These are phyloP conservation scores for Lippia alba DNA, from an alignment of 305 asterid genomes.

Conservation along the genomic window DNA sequence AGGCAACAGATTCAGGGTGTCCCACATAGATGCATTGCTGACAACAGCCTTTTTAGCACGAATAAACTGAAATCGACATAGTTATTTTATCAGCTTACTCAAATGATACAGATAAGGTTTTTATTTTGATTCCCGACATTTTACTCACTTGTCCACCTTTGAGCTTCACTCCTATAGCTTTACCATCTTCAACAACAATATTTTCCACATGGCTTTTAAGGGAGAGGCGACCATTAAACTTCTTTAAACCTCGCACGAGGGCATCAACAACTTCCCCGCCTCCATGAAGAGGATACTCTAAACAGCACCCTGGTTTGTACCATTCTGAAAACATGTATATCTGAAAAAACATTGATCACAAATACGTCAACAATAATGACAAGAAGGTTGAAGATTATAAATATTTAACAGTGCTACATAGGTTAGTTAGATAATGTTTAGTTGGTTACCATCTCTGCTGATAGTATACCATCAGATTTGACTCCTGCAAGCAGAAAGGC, in stretches of 20 bases:
- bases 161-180: constrained; percentile 87
- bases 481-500: constrained; percentile 95
- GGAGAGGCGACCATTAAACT: constrained; percentile 84
- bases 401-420: constrained; percentile 1
- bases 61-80: constrained; percentile 60
- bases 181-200: constrained; percentile 82
- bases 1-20: constrained; percentile 75
- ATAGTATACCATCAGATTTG: constrained; percentile 83
- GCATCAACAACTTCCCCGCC: constrained; percentile 87
- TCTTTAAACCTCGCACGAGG: constrained; percentile 79
- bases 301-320: constrained; percentile 88
- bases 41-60: constrained; percentile 90
- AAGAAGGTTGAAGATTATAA: background rate
- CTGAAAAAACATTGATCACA: constrained; percentile 39
- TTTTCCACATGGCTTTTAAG: constrained; percentile 83
- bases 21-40: constrained; percentile 98
- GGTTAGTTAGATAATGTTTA: constrained; percentile 39
- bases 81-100: constrained; percentile 1
- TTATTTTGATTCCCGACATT: background rate
- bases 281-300: constrained; percentile 93
- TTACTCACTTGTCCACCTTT: constrained; percentile 85
- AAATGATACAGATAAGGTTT: background rate
- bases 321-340: constrained; percentile 95
- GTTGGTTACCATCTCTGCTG: constrained; percentile 95
- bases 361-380: background rate